Percentiles rank a stretch among this genome's conserved stretches.
phyloP scores from a whole-genome alignment of 495 filamentous ascomycete genomes.

The Cercophora samala region DNA sequence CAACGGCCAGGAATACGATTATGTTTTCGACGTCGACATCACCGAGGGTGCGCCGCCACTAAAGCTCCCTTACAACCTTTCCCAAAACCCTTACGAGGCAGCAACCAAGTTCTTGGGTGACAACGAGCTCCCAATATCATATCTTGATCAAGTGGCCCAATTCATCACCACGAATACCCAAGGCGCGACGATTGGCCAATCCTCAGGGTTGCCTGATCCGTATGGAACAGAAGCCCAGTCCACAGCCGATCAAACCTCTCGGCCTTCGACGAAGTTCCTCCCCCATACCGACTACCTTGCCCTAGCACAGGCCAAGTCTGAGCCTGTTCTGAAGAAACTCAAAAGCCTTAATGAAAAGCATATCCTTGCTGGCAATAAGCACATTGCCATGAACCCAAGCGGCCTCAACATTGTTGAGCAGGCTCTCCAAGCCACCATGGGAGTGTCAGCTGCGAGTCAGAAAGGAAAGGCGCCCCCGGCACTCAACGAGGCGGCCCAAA shows the following conservation, averaged over 20 bases:
- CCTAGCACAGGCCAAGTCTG: slow-evolving; percentile 50
- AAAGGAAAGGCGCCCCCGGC: slow-evolving; percentile 48
- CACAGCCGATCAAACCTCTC: slow-evolving; percentile 59
- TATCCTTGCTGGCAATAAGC: slow-evolving; percentile 61
- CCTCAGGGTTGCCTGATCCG: slow-evolving; percentile 18
- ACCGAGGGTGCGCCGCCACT: slow-evolving; percentile 92
- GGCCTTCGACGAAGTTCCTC: slow-evolving; percentile 54
- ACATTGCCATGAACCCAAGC: slow-evolving; percentile 66
- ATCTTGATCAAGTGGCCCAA: slow-evolving; percentile 88
- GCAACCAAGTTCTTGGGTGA: slow-evolving; percentile 88
- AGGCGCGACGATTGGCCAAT: slow-evolving; percentile 70
- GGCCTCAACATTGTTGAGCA: slow-evolving; percentile 49
- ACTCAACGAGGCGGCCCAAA: slow-evolving; percentile 52
- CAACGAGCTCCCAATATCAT: slow-evolving; percentile 85
- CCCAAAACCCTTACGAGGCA: slow-evolving; percentile 88
- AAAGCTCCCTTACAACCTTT: slow-evolving; percentile 89
- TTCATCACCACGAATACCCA: slow-evolving; percentile 90
- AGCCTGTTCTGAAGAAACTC: slow-evolving; percentile 26
- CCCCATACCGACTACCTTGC: slow-evolving; percentile 84
- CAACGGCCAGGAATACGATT: slow-evolving; percentile 88
- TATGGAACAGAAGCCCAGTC: slow-evolving; percentile 32
- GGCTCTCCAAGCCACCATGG: slow-evolving; percentile 18
- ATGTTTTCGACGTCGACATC: slow-evolving; percentile 97
- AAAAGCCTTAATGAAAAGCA: slow-evolving; percentile 29
- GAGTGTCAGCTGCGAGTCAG: slow-evolving; percentile 36